A percentile compares a stretch with the other conserved stretches of the same genome.
Conservation (phyloP, 2,329 filamentous ascomycete species). For the Epicoccum nigrum region DNA sequence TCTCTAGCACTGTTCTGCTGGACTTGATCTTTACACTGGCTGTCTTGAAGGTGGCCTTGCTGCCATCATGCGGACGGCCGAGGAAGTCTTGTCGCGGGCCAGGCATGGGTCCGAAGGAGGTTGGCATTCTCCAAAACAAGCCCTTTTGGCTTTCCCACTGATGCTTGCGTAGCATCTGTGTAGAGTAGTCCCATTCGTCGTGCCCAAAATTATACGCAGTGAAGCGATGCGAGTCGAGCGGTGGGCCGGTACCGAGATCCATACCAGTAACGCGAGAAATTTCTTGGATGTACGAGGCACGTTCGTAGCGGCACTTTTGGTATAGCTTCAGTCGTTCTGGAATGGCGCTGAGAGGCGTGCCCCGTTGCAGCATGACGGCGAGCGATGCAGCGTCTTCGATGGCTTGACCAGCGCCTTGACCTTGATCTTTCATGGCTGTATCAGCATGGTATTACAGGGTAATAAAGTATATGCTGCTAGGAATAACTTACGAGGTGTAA, state of each 20-base stretch:
- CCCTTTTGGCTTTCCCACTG: slow-evolving; percentile 52
- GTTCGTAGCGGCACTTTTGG: slow-evolving; percentile 62
- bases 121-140: slow-evolving; percentile 52
- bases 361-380: slow-evolving; percentile 60
- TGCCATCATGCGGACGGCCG: slow-evolving; percentile 30
- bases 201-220: slow-evolving; percentile 62
- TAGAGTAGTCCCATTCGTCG: slow-evolving; percentile 64
- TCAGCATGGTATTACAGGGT: slow-evolving; percentile 3
- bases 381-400: slow-evolving; percentile 71
- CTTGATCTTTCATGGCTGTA: slow-evolving; percentile 52
- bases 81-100: slow-evolving; percentile 45
- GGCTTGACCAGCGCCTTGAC: slow-evolving; percentile 66
- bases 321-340: slow-evolving; percentile 64
- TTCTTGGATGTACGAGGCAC: slow-evolving; percentile 64
- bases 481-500: slow-evolving; percentile 61
- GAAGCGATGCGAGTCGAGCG: slow-evolving; percentile 47
- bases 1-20: slow-evolving; percentile 50
- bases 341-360: slow-evolving; percentile 55
- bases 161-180: slow-evolving; percentile 58
- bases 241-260: slow-evolving; percentile 51
- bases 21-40: slow-evolving; percentile 51
- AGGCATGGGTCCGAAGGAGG: slow-evolving; percentile 50
- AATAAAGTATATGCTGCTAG: not conserved
- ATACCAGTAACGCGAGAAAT: slow-evolving; percentile 60
- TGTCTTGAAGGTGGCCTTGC: slow-evolving; percentile 44